Evolutionary conservation across 805 yeast genomes (phyloP).

Genomic region (Hanseniaspora guilliermondii): DNA sequence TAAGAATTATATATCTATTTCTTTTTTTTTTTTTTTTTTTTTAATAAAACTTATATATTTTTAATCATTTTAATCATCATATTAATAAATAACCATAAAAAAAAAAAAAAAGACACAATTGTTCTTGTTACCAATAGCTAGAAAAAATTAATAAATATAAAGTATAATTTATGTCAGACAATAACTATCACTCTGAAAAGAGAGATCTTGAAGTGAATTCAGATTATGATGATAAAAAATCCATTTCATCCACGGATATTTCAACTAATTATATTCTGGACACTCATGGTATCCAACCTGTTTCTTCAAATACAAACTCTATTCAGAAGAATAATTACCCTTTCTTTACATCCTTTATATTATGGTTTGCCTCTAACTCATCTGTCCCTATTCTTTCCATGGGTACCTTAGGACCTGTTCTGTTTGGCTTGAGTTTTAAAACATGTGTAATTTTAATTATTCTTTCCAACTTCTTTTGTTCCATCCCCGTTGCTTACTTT

Average conservation of each 20-base stretch:
- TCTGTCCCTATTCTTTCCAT: slow-evolving; percentile 72
- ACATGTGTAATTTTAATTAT: slow-evolving; percentile 53
- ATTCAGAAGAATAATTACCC: slow-evolving; percentile 65
- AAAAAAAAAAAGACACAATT: too few relatives aligned
- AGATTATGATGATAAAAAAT: not conserved
- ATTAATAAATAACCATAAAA: too few relatives aligned
- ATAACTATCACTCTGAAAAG: not conserved
- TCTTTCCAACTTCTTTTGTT: slow-evolving; percentile 64
- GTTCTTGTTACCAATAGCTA: too few relatives aligned
- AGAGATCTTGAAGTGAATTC: not conserved
- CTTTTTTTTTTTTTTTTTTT: too few relatives aligned
- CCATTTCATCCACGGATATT: not conserved
- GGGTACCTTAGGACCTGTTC: slow-evolving; percentile 58
- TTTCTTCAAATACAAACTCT: slow-evolving; percentile 54
- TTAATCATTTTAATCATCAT: too few relatives aligned
- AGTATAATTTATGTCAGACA: not conserved
- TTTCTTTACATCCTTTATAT: slow-evolving; percentile 57
- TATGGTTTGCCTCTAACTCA: slow-evolving; percentile 88
- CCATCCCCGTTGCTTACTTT: slow-evolving; percentile 67
- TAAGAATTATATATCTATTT: too few relatives aligned
- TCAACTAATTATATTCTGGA: not conserved
- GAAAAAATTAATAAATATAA: too few relatives aligned
- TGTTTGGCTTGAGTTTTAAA: slow-evolving; percentile 61
- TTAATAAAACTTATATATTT: too few relatives aligned
- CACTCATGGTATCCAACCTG: slow-evolving; percentile 1